Conservation (phyloP, 2,329 filamentous ascomycete species). For the Colletotrichum echinochloae region DNA sequence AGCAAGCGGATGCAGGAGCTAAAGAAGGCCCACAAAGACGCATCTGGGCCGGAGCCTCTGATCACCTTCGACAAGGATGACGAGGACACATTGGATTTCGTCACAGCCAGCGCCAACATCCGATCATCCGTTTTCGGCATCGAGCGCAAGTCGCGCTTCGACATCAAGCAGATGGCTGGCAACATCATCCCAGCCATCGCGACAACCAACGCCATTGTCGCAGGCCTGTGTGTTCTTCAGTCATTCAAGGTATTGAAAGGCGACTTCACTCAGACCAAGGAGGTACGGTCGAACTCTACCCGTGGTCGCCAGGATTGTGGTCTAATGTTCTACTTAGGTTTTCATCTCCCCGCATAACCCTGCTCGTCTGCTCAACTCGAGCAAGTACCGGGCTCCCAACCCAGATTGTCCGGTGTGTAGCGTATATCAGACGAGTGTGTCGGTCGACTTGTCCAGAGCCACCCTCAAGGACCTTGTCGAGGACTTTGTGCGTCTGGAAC, state of each 20-base stretch:
- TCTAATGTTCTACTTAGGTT: slow-evolving; percentile 59
- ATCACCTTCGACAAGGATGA: slow-evolving; percentile 98
- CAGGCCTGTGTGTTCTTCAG: slow-evolving; percentile 90
- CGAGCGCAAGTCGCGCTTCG: slow-evolving; percentile 88
- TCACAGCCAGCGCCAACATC: slow-evolving; percentile 89
- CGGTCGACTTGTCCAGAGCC: slow-evolving; percentile 76
- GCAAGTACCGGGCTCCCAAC: slow-evolving; percentile 74
- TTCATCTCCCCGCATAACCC: slow-evolving; percentile 80
- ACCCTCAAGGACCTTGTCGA: slow-evolving; percentile 86
- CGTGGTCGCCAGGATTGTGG: slow-evolving; percentile 8
- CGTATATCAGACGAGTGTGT: slow-evolving; percentile 74
- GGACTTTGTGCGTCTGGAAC: slow-evolving; percentile 73
- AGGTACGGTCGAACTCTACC: slow-evolving; percentile 61
- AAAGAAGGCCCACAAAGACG: slow-evolving; percentile 60
- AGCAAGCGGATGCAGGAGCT: slow-evolving; percentile 78
- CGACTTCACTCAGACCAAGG: slow-evolving; percentile 78
- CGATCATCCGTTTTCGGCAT: slow-evolving; percentile 92
- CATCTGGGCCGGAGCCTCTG: slow-evolving; percentile 68
- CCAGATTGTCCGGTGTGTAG: slow-evolving; percentile 87
- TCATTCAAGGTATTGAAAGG: slow-evolving; percentile 89
- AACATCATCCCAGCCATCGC: slow-evolving; percentile 99
- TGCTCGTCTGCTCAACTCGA: slow-evolving; percentile 69
- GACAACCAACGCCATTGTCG: slow-evolving; percentile 97
- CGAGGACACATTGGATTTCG: slow-evolving; percentile 93
- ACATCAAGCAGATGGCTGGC: slow-evolving; percentile 98